Evolutionary conservation across 2,329 filamentous ascomycete genomes (phyloP), one percentile per base, ranked within the genome.

Genomic region (Blastomyces parvus): DNA sequence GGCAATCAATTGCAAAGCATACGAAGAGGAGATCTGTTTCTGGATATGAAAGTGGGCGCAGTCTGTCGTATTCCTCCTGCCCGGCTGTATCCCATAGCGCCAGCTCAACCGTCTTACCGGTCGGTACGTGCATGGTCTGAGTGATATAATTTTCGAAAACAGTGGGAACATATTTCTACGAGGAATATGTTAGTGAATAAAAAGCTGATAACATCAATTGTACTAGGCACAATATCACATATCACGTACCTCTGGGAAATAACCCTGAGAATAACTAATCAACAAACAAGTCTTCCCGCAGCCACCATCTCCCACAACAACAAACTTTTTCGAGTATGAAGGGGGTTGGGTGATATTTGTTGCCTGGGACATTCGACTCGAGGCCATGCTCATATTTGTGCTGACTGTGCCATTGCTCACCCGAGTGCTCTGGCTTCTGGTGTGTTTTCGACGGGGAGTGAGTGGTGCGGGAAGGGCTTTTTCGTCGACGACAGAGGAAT

Each of bases 71-170:
- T 79, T 97, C 94, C 78, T 99, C 94, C 78, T 99, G 94, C 48
- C 94, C 94, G 70, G 94, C 94, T 36, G 94, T 99, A 78, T 99
- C 94, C 94, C 94, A 99, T 61, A 99, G 84, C 50, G 94, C 94
- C 66, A 99, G 85, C 80, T 99, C 94, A 69, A 99, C 91, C 64
- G 88, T 92, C 83, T 97, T 97, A 73, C 93, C 92, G 14, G 88
- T 90, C 55, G 87, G 85, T 67, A 87, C 86, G 79, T 99, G 94
- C 65, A 87, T 89, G 63, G 93, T 95, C 77, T 96, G 93, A 62
- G 94, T 97, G 79, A 99, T 97, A 84, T 99, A 99, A 82, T 99
- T 99, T 75, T 99, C 94, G 76, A 99, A 99, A 61, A 99, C 94
- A 1, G 94, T 99, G 3, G 94, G 94, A 50, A 99, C 94, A 72